A percentile compares a stretch with the other conserved stretches of the same genome.
These are phyloP conservation scores for Phaeotremella skinneri DNA, from an alignment of 768 basidiomycete species.

Conservation along the genomic window DNA sequence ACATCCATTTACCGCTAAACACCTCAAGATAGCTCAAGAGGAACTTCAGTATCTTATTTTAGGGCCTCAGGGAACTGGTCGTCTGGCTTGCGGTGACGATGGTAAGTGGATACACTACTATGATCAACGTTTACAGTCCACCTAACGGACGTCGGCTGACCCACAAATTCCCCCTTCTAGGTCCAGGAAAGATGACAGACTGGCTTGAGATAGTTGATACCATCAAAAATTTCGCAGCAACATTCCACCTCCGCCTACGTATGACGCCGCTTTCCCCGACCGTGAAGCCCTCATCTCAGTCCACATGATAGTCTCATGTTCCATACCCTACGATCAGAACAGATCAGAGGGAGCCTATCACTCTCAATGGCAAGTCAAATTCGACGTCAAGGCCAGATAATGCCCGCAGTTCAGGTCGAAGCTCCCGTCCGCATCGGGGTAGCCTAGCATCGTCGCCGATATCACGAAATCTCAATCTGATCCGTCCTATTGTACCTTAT, in stretches of 20 bases:
- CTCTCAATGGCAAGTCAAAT: no score
- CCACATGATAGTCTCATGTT: no score
- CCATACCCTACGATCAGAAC: no score
- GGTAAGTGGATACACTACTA: constrained; percentile 58
- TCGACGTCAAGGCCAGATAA: no score
- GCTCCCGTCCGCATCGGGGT: no score
- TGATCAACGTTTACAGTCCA: background rate
- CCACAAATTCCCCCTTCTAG: constrained; percentile 57
- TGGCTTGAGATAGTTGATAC: constrained; percentile 73
- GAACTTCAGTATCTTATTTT: constrained; percentile 74
- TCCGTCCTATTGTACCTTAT: no score
- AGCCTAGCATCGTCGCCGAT: no score
- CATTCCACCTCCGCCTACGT: constrained; percentile 1
- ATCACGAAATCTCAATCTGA: no score
- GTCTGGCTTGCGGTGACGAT: constrained; percentile 84
- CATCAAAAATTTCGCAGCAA: constrained; percentile 39
- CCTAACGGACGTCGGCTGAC: no score
- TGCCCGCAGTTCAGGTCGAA: no score
- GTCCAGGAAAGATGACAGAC: constrained; percentile 92
- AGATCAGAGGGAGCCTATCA: no score
- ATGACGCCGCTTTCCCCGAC: background rate
- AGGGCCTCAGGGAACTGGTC: constrained; percentile 79
- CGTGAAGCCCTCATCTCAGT: no score
- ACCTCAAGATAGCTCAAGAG: constrained; percentile 70
- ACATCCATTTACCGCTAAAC: constrained; percentile 83